phyloP scores from a whole-genome alignment of 1,139 yeast genomes.

The Suhomyces bribrorum region DNA sequence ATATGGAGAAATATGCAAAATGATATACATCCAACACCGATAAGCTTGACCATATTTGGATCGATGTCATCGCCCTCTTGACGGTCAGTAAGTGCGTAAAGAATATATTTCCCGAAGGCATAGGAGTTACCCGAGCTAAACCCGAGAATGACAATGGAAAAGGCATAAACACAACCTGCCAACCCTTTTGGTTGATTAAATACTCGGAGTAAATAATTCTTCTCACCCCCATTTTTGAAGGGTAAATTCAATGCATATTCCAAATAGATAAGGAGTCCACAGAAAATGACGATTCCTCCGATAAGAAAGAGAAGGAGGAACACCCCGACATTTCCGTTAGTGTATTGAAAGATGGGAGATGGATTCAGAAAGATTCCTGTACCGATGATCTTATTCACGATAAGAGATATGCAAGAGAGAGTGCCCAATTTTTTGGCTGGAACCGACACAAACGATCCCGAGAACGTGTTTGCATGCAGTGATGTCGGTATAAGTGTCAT shows the following conservation, averaged over 20 bases:
- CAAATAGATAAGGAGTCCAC: constrained; percentile 48
- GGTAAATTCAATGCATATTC: constrained; percentile 52
- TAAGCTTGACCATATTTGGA: constrained; percentile 30
- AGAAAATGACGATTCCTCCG: constrained; percentile 48
- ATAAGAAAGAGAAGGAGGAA: constrained; percentile 42
- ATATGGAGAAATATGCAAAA: constrained; percentile 44
- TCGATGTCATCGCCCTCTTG: constrained; percentile 19
- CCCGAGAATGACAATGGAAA: constrained; percentile 49
- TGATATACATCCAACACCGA: constrained; percentile 48
- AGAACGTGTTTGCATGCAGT: background rate
- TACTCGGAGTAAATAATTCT: constrained; percentile 49
- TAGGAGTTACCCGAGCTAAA: constrained; percentile 53
- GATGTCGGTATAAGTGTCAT: constrained; percentile 1
- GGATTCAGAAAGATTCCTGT: constrained; percentile 56
- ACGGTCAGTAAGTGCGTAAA: constrained; percentile 36
- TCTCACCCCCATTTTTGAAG: constrained; percentile 50
- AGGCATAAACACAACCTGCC: constrained; percentile 47
- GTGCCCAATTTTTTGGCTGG: constrained; percentile 22
- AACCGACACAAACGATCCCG: background rate
- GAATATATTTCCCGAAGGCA: constrained; percentile 52
- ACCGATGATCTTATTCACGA: constrained; percentile 54
- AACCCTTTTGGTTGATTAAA: constrained; percentile 38
- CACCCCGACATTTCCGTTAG: constrained; percentile 45
- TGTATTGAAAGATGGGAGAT: constrained; percentile 45
- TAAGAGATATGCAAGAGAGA: constrained; percentile 34